Base-by-base conservation (phyloP, 2,329 filamentous ascomycete species). In the Cladosporium sp. region DNA sequence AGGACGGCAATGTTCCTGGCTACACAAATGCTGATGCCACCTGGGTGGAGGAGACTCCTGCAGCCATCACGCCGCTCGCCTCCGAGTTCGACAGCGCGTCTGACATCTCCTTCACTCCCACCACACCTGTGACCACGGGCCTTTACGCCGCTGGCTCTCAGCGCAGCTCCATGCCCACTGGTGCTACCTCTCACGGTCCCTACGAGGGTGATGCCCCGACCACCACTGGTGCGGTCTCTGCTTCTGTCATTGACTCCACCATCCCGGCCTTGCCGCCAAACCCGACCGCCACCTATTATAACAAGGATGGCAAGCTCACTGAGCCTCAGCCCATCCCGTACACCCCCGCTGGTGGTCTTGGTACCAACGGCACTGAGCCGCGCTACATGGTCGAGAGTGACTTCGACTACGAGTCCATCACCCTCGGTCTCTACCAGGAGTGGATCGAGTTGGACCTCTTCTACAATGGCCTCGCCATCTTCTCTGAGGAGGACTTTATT, bases 361-460 rank as follows among this genome's bases (percentile, higher is more conserved):
- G 87, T 2, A 90, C 87, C 38, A 91, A 92, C 54, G 87, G 87
- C n/a, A 80, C 82, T 0, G 76, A 78, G 38, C 88, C 88, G 1
- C 80, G 89, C 1, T 92, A 92, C 68, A 82, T 85, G 54, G 83
- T 88, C 0, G 78, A 88, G 61, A 88, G 84, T 56, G 89, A 95
- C 62, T 93, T 90, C 63, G 89, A 93, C 67, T 93, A 85, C 64
- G 78, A 92, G 65, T 90, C 86, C 0, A 76, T 93, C 24, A 79
- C 83, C 0, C 74, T 93, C 11, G 86, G 80, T 11, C 73, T 92
- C 0, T 91, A 92, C 64, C 85, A 90, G 61, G 88, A 93, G 68
- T 93, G 82, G 79, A 89, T 92, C 48, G 88, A 93, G 70, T 76
- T 93, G 1, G 89, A 93, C 64, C 76, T 89, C 12, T 93, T 93